Evolutionary conservation across 495 filamentous ascomycete genomes (phyloP).

Genomic region (Penicillium daleae): DNA sequence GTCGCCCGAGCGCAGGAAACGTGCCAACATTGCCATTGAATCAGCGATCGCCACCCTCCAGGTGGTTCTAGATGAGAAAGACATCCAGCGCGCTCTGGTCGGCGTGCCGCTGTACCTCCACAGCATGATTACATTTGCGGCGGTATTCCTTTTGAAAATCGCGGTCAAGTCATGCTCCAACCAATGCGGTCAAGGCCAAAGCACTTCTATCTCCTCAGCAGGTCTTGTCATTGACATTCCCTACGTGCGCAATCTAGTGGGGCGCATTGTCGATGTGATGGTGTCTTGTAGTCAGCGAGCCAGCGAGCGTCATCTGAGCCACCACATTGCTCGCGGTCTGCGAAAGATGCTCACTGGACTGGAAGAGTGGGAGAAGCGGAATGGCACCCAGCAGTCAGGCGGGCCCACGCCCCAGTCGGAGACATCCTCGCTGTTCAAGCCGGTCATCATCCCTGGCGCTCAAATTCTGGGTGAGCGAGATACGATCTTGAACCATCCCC

Average conservation of each 20-base stretch:
- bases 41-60: constrained; percentile 55
- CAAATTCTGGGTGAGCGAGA: constrained; percentile 47
- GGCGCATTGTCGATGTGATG: constrained; percentile 51
- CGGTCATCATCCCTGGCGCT: constrained; percentile 43
- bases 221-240: constrained; percentile 43
- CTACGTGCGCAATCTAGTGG: constrained; percentile 51
- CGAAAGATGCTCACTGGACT: constrained; percentile 56
- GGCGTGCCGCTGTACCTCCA: constrained; percentile 58
- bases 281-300: constrained; percentile 51
- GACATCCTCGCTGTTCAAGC: constrained; percentile 43
- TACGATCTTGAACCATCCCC: constrained; percentile 47
- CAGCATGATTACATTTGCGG: constrained; percentile 61
- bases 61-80: constrained; percentile 53
- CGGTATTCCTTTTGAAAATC: constrained; percentile 59
- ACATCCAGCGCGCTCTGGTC: constrained; percentile 54
- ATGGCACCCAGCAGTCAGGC: constrained; percentile 25
- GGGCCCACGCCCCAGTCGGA: constrained; percentile 28
- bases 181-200: constrained; percentile 30
- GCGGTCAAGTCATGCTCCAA: constrained; percentile 49
- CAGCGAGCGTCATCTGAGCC: constrained; percentile 57
- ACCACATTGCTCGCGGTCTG: constrained; percentile 56
- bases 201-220: constrained; percentile 52
- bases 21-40: constrained; percentile 57
- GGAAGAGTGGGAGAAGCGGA: constrained; percentile 52
- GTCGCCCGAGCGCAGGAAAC: constrained; percentile 55